Evolutionary conservation across 768 basidiomycete genomes (phyloP), one percentile per base, ranked within the genome.

Genomic region (Amylocystis lapponica): DNA sequence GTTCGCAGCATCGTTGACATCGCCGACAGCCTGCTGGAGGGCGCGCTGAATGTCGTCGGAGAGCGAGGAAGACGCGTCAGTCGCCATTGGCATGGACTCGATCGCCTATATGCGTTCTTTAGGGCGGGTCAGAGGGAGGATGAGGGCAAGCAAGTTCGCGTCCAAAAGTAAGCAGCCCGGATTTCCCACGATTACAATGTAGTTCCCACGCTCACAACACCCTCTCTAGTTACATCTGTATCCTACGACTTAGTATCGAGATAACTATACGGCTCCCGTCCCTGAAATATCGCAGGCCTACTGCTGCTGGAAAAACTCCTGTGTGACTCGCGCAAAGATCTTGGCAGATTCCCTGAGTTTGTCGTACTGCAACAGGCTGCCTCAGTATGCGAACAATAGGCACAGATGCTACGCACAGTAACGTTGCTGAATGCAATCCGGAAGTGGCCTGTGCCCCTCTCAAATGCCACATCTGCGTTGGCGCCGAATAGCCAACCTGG

Each of bases 401-500:
- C 14, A 29, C 30, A n/a, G 11, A 30, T 25, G 19, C 52, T 5
- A 52, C 69, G 45, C 50, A 81, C 79, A 59, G 72, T 66, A 25
- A 62, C 63, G 47, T 71, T 70, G 51, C 78, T 79, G 59, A 76
- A 81, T 54, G 72, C 75, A 36, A 81, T 58, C 3, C 80, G 70
- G 57, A 76, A 73, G 54, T 82, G 78, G 1, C 78, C 79, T 19
- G 61, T 51, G 27, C 55, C 58, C 3, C 52, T 49, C 27, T 46
- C 54, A 35, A 19, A 41, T 30, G 12, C 62, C 49, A 25, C 54
- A 39, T 50, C 45, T 2, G 40, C 40, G 20, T 62, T 55, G 3
- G 74, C 61, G 17, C 67, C 58, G 54, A 79, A 81, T 54, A 71
- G 57, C 62, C 42, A 66, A 51, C 85, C 86, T 33, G 86, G 84